Evolutionary conservation across 495 filamentous ascomycete genomes (phyloP).

Genomic region (Aspergillus indologenus): DNA sequence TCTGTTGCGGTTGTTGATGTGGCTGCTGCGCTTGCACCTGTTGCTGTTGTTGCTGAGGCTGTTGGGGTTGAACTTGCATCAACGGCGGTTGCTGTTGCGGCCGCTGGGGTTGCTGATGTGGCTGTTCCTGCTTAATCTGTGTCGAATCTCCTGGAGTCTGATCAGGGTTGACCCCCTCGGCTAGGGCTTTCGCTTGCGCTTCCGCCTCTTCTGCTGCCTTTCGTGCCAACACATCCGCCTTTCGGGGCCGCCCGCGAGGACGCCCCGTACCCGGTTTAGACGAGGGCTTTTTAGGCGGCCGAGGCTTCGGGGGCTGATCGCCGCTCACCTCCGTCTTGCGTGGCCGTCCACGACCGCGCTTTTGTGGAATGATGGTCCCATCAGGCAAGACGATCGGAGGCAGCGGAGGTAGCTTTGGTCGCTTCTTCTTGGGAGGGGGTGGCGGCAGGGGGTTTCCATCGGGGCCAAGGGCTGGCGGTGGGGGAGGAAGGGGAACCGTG

Average conservation of each 20-base stretch:
- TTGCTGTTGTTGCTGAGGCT: background rate
- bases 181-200: background rate
- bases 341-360: conserved; percentile 40
- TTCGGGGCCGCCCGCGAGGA: conserved; percentile 39
- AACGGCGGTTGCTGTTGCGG: background rate
- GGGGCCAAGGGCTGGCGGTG: background rate
- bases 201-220: conserved; percentile 15
- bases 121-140: background rate
- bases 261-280: conserved; percentile 31
- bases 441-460: background rate
- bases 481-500: background rate
- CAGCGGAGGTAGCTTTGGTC: conserved; percentile 9
- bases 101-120: background rate
- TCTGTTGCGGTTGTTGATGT: conserved; percentile 2
- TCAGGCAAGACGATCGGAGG: conserved; percentile 30
- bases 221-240: conserved; percentile 35
- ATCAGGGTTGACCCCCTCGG: background rate
- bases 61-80: conserved; percentile 4
- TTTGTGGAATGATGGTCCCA: conserved; percentile 32
- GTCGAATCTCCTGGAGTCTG: background rate
- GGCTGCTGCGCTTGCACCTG: conserved; percentile 4
- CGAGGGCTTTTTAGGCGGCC: conserved; percentile 22
- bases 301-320: conserved; percentile 26
- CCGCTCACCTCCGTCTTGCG: conserved; percentile 35
- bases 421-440: background rate